Conservation (phyloP, 768 basidiomycete species). For the Piloderma croceum region DNA sequence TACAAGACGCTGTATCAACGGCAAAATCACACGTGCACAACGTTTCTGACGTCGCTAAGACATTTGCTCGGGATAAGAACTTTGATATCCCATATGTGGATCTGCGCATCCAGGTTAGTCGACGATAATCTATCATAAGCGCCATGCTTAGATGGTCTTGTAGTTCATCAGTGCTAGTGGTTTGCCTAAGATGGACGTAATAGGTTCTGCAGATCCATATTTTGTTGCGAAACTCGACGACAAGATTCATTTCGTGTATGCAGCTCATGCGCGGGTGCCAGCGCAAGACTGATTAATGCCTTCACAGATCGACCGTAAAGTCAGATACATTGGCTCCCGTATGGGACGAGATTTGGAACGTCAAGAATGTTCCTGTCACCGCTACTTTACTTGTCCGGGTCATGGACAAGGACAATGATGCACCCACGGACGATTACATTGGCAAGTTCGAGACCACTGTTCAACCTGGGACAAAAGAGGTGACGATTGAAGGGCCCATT, state of each 20-base stretch:
- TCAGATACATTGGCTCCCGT: conserved; percentile 52
- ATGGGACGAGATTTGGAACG: conserved; percentile 71
- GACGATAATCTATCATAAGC: neutral
- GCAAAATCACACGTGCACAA: conserved; percentile 30
- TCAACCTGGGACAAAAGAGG: conserved; percentile 54
- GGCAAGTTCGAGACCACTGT: conserved; percentile 56
- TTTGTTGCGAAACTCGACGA: conserved; percentile 65
- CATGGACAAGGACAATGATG: conserved; percentile 63
- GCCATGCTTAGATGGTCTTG: conserved; percentile 1
- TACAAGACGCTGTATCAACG: conserved; percentile 21
- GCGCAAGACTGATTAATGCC: conserved; percentile 2
- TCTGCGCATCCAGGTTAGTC: conserved; percentile 46
- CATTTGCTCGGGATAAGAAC: conserved; percentile 27
- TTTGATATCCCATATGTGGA: conserved; percentile 47
- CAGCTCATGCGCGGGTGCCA: conserved; percentile 7
- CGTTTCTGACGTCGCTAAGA: conserved; percentile 26
- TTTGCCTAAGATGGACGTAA: conserved; percentile 66
- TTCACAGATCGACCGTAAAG: conserved; percentile 58
- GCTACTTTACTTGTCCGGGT: conserved; percentile 57
- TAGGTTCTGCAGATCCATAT: conserved; percentile 62
- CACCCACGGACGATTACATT: conserved; percentile 54
- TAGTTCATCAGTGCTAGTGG: conserved; percentile 70
- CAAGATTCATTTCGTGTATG: conserved; percentile 58
- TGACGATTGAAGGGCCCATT: conserved; percentile 50
- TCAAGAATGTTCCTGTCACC: conserved; percentile 67